Evolutionary conservation across 257 asterid genomes (phyloP).

Genomic region (Orobanche coerulescens): DNA sequence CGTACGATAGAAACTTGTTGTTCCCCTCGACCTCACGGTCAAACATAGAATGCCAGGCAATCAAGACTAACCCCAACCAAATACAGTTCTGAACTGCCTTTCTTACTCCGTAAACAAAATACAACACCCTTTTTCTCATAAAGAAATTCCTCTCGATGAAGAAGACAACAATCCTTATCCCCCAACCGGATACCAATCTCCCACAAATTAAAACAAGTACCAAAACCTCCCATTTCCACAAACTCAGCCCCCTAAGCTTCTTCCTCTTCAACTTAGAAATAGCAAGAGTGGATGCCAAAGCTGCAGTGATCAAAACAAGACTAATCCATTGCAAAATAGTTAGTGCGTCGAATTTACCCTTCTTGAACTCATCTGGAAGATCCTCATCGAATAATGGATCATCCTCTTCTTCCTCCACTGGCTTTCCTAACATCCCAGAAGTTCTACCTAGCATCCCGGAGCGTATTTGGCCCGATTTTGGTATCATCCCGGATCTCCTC

Average conservation of each 20-base stretch:
- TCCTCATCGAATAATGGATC: constrained; percentile 68
- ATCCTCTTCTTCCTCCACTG: constrained; percentile 59
- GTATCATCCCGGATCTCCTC: constrained; percentile 30
- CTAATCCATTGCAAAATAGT: constrained; percentile 57
- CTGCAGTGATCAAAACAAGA: constrained; percentile 41
- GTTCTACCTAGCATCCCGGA: constrained; percentile 41
- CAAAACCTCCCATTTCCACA: constrained; percentile 86
- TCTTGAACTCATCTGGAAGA: constrained; percentile 54
- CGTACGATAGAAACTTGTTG: constrained; percentile 40
- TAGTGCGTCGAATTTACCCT: constrained; percentile 32
- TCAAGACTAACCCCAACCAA: constrained; percentile 76
- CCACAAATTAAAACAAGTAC: constrained; percentile 76
- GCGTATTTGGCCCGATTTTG: constrained; percentile 34
- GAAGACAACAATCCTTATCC: constrained; percentile 54
- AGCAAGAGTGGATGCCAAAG: constrained; percentile 36
- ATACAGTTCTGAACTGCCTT: constrained; percentile 81
- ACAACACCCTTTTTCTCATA: constrained; percentile 62
- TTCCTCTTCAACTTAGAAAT: constrained; percentile 30
- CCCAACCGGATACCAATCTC: constrained; percentile 83
- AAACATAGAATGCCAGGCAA: constrained; percentile 81
- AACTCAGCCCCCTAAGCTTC: constrained; percentile 39
- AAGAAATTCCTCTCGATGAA: constrained; percentile 69
- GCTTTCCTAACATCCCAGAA: constrained; percentile 38
- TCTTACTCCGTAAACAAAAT: constrained; percentile 77
- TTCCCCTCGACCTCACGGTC: constrained; percentile 44